A percentile compares a stretch with the other conserved stretches of the same genome.
These are phyloP conservation scores for Rhododendron griersonianum DNA, from an alignment of 148 eudicot genomes.

Conservation along the genomic window DNA sequence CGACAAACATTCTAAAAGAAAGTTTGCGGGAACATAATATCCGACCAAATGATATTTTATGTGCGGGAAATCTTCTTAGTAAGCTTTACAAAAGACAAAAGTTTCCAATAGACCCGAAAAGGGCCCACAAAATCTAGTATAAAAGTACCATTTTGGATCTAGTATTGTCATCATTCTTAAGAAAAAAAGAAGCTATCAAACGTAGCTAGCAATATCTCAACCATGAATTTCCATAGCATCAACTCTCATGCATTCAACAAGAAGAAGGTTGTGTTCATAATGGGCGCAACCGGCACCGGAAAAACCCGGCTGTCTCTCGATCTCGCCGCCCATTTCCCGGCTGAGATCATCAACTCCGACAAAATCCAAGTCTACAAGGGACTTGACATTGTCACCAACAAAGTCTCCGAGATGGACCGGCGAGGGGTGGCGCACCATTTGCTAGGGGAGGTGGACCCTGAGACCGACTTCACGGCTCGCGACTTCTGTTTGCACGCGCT, in stretches of 20 bases:
- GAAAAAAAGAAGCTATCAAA: neutral
- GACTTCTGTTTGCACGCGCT: slow-evolving; percentile 14
- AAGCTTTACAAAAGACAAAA: too few relatives aligned
- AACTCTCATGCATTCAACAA: neutral
- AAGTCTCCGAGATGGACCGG: slow-evolving; percentile 19
- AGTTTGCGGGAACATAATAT: too few relatives aligned
- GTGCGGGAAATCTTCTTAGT: too few relatives aligned
- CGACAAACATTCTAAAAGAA: too few relatives aligned
- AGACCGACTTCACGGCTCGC: slow-evolving; percentile 10
- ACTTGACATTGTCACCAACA: slow-evolving; percentile 35
- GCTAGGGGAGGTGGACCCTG: slow-evolving; percentile 23
- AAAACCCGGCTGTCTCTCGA: slow-evolving; percentile 30
- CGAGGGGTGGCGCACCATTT: slow-evolving; percentile 29
- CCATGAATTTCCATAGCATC: neutral
- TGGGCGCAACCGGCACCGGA: slow-evolving; percentile 39
- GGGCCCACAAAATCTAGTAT: too few relatives aligned
- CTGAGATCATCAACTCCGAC: slow-evolving; percentile 36
- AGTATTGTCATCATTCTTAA: neutral
- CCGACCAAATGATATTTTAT: too few relatives aligned
- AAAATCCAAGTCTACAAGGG: slow-evolving; percentile 35
- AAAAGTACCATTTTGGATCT: neutral
- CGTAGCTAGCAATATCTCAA: neutral
- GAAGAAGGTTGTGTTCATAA: slow-evolving; percentile 26
- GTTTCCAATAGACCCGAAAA: too few relatives aligned
- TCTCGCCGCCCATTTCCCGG: slow-evolving; percentile 2